These are phyloP conservation scores for Fusarium neocosmosporiellum DNA, from an alignment of 2,329 filamentous ascomycete genomes.

Conservation along the genomic window DNA sequence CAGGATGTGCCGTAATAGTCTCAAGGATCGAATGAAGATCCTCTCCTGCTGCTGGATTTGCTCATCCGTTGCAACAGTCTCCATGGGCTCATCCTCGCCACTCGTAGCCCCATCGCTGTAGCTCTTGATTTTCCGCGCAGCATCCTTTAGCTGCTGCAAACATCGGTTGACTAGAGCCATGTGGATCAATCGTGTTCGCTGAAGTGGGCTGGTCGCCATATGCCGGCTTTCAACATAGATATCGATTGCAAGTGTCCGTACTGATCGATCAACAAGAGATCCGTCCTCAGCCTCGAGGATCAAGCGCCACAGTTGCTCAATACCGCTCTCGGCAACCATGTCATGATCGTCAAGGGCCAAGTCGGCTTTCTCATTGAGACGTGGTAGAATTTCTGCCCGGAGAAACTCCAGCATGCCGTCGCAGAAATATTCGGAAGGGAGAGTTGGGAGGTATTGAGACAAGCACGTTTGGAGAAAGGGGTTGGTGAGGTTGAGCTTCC, in stretches of 20 bases:
- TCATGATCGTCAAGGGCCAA: constrained; percentile 63
- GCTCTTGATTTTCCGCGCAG: constrained; percentile 65
- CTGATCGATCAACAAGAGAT: constrained; percentile 75
- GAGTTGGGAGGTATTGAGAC: constrained; percentile 64
- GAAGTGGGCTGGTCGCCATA: constrained; percentile 61
- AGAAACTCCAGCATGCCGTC: constrained; percentile 73
- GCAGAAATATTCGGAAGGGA: constrained; percentile 70
- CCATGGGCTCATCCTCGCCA: constrained; percentile 65
- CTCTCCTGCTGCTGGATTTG: constrained; percentile 64
- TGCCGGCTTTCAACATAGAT: constrained; percentile 73
- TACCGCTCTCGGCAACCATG: constrained; percentile 63
- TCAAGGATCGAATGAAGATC: constrained; percentile 75
- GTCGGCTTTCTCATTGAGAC: constrained; percentile 57
- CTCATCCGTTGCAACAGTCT: constrained; percentile 59
- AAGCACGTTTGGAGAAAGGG: constrained; percentile 67
- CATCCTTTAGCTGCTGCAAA: constrained; percentile 73
- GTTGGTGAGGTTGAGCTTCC: constrained; percentile 59
- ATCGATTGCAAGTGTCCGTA: constrained; percentile 74
- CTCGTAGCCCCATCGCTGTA: constrained; percentile 56
- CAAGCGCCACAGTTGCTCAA: constrained; percentile 86
- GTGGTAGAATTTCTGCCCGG: constrained; percentile 59
- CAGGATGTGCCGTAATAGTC: constrained; percentile 75
- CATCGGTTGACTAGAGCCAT: constrained; percentile 79
- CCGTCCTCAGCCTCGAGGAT: constrained; percentile 75
- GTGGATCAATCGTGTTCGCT: constrained; percentile 69